phyloP scores from a whole-genome alignment of 1,284 basidiomycete genomes.

The Neotropicomus parvogracilis region DNA sequence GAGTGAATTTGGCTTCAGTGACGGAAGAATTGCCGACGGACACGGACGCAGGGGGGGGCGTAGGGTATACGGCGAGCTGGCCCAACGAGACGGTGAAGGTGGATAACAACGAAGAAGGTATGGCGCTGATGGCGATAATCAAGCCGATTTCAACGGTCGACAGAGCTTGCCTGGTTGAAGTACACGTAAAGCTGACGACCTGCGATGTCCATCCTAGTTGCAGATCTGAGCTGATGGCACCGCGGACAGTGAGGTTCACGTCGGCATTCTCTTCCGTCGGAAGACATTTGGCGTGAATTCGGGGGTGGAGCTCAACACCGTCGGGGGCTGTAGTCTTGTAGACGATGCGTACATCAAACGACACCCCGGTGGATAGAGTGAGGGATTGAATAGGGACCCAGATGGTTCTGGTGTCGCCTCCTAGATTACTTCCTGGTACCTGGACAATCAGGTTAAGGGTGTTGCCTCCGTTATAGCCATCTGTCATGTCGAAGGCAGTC shows the following conservation, averaged over 20 bases:
- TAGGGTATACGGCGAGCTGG: conserved; percentile 51
- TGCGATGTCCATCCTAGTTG: conserved; percentile 51
- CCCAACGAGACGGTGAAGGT: conserved; percentile 54
- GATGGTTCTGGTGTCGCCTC: conserved; percentile 47
- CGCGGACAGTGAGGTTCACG: conserved; percentile 35
- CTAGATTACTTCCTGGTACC: conserved; percentile 37
- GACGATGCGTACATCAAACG: conserved; percentile 49
- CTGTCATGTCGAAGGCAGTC: conserved; percentile 48
- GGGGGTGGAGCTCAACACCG: conserved; percentile 46
- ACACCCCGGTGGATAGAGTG: conserved; percentile 39
- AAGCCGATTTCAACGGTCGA: conserved; percentile 45
- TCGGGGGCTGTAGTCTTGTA: conserved; percentile 44
- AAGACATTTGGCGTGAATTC: conserved; percentile 43
- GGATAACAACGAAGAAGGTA: too few species aligned
- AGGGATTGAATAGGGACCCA: conserved; percentile 71
- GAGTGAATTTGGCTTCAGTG: conserved; percentile 34
- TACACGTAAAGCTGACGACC: conserved; percentile 40
- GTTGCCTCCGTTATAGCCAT: conserved; percentile 72
- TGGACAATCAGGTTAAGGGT: conserved; percentile 46
- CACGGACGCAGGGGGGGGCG: conserved; percentile 27
- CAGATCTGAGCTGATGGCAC: conserved; percentile 33
- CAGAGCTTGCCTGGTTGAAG: conserved; percentile 10
- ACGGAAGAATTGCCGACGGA: conserved; percentile 35
- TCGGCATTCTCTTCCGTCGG: conserved; percentile 2
- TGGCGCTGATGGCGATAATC: too few species aligned